Percentiles rank a stretch among this genome's conserved stretches.
These are phyloP conservation scores for Calvatia gigantea DNA, from an alignment of 768 basidiomycete genomes.

Conservation along the genomic window DNA sequence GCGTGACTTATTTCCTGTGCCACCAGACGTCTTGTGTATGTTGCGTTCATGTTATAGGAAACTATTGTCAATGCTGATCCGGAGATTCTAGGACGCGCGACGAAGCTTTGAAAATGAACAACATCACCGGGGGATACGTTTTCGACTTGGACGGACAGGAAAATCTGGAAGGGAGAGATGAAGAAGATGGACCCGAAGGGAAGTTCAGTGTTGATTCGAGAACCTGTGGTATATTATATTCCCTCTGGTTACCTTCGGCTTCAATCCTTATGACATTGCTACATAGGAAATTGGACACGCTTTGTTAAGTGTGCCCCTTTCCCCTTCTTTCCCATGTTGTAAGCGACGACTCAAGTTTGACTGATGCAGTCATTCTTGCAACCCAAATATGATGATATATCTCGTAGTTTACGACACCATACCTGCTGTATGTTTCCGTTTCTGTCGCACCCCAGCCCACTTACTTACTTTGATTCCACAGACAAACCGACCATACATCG, in stretches of 20 bases:
- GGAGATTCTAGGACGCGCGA: constrained; percentile 35
- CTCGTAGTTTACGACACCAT: constrained; percentile 62
- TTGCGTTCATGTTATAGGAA: not conserved
- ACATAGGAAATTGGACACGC: constrained; percentile 70
- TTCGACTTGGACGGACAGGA: constrained; percentile 67
- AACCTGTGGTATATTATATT: constrained; percentile 38
- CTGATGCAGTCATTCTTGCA: constrained; percentile 59
- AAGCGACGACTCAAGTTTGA: not conserved
- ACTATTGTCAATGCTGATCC: not conserved
- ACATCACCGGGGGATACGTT: constrained; percentile 40
- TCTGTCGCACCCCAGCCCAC: not conserved
- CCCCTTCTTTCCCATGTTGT: not conserved
- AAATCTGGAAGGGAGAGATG: constrained; percentile 23
- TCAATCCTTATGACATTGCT: constrained; percentile 1
- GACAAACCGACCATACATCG: constrained; percentile 61
- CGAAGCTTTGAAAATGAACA: constrained; percentile 33
- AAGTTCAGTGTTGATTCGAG: constrained; percentile 57
- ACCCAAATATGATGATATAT: constrained; percentile 54
- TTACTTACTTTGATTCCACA: constrained; percentile 19
- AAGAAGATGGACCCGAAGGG: constrained; percentile 26
- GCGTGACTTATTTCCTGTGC: not conserved
- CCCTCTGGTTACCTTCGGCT: not conserved
- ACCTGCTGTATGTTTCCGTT: constrained; percentile 38
- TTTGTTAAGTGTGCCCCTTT: constrained; percentile 58
- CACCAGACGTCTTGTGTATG: constrained; percentile 7